Conservation (phyloP, 116 monocot genomes). For the Cymodocea nodosa region DNA sequence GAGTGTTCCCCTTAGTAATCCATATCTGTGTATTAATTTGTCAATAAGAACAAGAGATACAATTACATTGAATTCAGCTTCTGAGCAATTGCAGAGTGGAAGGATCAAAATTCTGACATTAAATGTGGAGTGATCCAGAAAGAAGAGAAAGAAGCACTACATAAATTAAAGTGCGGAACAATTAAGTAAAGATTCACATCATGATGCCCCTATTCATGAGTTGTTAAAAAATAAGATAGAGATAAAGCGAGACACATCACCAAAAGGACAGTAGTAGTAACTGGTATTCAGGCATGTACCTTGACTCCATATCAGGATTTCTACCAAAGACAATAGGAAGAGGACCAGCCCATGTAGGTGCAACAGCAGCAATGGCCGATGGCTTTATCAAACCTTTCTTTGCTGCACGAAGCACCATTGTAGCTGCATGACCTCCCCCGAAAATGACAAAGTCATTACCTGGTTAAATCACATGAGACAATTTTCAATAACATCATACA, state of each 20-base stretch:
- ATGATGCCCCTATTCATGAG: too few species aligned
- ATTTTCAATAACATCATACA: too few species aligned
- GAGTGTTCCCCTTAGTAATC: constrained; percentile 67
- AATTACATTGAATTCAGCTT: not conserved
- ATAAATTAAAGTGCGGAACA: too few species aligned
- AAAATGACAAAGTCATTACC: constrained; percentile 50
- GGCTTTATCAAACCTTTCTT: constrained; percentile 58
- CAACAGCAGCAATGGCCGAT: constrained; percentile 71
- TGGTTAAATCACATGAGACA: not conserved
- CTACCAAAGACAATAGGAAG: constrained; percentile 96
- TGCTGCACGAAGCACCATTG: constrained; percentile 64
- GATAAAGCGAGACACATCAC: not conserved
- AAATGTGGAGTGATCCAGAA: too few species aligned
- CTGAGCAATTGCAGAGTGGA: too few species aligned
- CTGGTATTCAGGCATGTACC: constrained; percentile 17
- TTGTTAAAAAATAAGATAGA: too few species aligned
- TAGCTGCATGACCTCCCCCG: constrained; percentile 95
- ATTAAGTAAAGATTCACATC: too few species aligned
- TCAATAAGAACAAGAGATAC: not conserved
- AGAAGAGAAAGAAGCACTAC: too few species aligned
- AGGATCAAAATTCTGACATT: too few species aligned
- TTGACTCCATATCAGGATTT: constrained; percentile 78
- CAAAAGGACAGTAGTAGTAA: not conserved
- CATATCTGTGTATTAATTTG: constrained; percentile 50
- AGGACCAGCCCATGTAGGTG: constrained; percentile 95